Base-by-base conservation (phyloP, 371 early-diverging fungal species). In the Lichtheimia corymbifera region DNA sequence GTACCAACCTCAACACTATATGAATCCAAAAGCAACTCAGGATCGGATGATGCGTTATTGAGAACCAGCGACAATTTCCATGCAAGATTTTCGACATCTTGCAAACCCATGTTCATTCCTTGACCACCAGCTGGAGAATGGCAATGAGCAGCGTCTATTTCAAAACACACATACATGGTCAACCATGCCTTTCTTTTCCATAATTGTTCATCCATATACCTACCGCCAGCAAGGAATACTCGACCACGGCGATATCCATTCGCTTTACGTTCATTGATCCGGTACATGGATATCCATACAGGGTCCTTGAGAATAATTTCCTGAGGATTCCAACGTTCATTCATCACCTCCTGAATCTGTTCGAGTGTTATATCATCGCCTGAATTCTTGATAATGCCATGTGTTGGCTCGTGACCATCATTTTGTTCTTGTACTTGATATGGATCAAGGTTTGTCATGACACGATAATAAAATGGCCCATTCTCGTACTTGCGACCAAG, bases 11-110 rank as follows among this genome's bases (percentile, higher is more conserved):
- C 80, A 1, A 24, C 17, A 30, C 53, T 54, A 27, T 74, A 80
- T 0, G 74, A 74, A 41, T 80, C 72, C 3, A 80, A 45, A 4
- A 80, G 50, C 18, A 53, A 49, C 5, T 80, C 77, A 5, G 71
- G 68, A 42, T 76, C 64, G 14, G 60, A 42, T 9, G 70, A 53
- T 18, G 58, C 22, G 1, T 66, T 65, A 4, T 59, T 67, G 11
- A 80, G 52, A 2, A 72, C 80, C 27, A 67, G 55, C 0, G 80
- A 76, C 24, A 80, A 40, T 28, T 80, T 80, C 80, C 80, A 80
- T 14, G 73, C 77, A 43, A 80, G 61, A 14, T 80, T 76, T 24
- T 76, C 66, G 28, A 74, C 76, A 63, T 79, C 79, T 43, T 73
- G 70, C 5, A 75, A 24, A 12, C 79, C 76, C 22, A 79, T n/a